Evolutionary conservation across 352 stramenopile species (phyloP), one percentile per base, ranked within the genome.

Genomic region (Phytophthora constricta): DNA sequence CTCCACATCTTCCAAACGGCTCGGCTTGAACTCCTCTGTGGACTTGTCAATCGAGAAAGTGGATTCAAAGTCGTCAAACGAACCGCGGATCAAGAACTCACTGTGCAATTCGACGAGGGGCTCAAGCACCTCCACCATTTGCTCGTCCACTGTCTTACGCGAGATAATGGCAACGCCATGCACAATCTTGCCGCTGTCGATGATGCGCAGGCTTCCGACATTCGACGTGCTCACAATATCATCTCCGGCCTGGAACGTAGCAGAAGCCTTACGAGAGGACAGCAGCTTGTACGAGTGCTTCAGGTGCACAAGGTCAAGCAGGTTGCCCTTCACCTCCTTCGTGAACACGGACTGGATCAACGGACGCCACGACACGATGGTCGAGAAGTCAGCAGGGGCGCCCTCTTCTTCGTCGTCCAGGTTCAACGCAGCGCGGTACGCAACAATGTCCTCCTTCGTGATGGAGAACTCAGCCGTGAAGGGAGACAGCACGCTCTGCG

Each of bases 281-380:
- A 95, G 52, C 20, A 95, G 50, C 65, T 93, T 91, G 74, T 94
- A 91, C 64, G 83, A 92, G 75, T 96, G 87, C 56, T 87, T 93
- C 7, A 95, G 48, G 62, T 97, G 88, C 41, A 97, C 87, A 5
- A 97, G 54, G 47, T 91, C 72, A 3, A 97, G 70, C 59, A 97
- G 45, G 64, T 96, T 95, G 34, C 86, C 86, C 46, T 86, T 76
- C 33, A 95, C 84, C 45, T 96, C 83, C 54, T 87, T 87, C 13
- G 89, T 82, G 63, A 96, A 93, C 25, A 97, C 77, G 8, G 87
- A 89, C 71, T 91, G 79, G 46, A 96, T 95, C 25, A 97, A 63
- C 31, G 87, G 76, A 43, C 87, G 85, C 87, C 90, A 97, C 52
- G 74, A 82, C 11, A 83, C 86, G 49, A 96, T 85, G 9, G 86